Conservation (phyloP, 139 green algal genomes). For the Picochlorum sp. region DNA sequence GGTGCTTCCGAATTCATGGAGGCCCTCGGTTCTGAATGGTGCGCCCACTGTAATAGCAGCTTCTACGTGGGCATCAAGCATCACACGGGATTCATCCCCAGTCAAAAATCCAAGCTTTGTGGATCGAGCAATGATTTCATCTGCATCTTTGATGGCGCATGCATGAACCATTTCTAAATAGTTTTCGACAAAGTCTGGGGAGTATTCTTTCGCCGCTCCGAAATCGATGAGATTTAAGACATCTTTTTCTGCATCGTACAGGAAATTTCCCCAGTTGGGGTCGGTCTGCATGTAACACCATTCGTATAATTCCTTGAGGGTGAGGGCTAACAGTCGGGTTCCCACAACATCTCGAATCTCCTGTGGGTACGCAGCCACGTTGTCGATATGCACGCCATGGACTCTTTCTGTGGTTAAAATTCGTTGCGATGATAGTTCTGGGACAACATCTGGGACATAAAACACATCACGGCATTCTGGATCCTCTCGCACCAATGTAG, state of each 20-base stretch:
- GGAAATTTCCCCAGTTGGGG: constrained; percentile 92
- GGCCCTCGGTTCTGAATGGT: constrained; percentile 58
- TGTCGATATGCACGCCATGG: constrained; percentile 72
- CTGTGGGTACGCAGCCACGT: constrained; percentile 58
- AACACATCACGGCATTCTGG: constrained; percentile 30
- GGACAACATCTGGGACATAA: constrained; percentile 65
- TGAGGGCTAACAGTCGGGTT: constrained; percentile 70
- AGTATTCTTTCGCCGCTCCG: constrained; percentile 74
- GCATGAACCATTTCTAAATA: constrained; percentile 90
- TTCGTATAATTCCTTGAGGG: constrained; percentile 84
- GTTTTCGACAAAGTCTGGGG: constrained; percentile 52
- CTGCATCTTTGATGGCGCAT: constrained; percentile 67
- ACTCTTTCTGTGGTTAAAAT: constrained; percentile 81
- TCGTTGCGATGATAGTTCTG: constrained; percentile 51
- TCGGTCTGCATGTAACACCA: constrained; percentile 96
- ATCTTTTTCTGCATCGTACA: constrained; percentile 73
- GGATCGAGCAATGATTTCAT: constrained; percentile 57
- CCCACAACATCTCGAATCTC: constrained; percentile 67
- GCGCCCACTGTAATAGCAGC: constrained; percentile 83
- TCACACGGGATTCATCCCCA: constrained; percentile 66
- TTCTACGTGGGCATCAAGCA: constrained; percentile 88
- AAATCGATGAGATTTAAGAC: constrained; percentile 89
- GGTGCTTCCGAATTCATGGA: constrained; percentile 76
- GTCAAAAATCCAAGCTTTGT: constrained; percentile 85
- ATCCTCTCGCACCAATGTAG: constrained; percentile 46